A percentile compares a stretch with the other conserved stretches of the same genome.
phyloP scores from a whole-genome alignment of 2,329 filamentous ascomycete genomes.

The Cladophialophora immunda region DNA sequence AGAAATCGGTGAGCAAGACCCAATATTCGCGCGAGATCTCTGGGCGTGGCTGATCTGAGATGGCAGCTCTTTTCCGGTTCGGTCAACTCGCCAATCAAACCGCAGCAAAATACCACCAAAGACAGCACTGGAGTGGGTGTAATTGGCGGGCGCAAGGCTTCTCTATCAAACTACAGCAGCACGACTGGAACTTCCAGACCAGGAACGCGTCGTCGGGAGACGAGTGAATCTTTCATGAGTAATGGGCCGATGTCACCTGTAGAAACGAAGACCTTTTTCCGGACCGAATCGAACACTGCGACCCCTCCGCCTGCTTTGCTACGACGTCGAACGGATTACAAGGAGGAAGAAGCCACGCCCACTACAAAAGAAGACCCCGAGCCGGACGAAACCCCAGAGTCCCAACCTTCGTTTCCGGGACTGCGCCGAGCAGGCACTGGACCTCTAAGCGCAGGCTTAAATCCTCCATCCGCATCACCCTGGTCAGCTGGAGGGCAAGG shows the following conservation, averaged over 20 bases:
- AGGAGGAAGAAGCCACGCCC: constrained; percentile 54
- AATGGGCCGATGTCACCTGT: constrained; percentile 59
- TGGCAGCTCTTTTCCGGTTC: constrained; percentile 79
- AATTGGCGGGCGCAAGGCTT: constrained; percentile 75
- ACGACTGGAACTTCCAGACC: constrained; percentile 80
- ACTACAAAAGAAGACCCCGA: constrained; percentile 62
- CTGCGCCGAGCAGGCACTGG: constrained; percentile 66
- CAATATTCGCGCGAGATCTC: constrained; percentile 20
- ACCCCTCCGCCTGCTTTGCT: constrained; percentile 69
- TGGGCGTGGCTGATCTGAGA: constrained; percentile 27
- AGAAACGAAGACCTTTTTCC: constrained; percentile 55
- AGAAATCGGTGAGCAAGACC: constrained; percentile 65
- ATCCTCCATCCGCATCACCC: constrained; percentile 59
- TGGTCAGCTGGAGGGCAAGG: constrained; percentile 68
- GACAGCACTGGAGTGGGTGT: constrained; percentile 62
- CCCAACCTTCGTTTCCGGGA: constrained; percentile 59
- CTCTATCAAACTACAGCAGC: constrained; percentile 77
- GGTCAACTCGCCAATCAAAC: constrained; percentile 93
- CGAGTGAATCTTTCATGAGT: constrained; percentile 71
- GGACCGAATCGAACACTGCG: constrained; percentile 62
- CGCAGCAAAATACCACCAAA: constrained; percentile 72
- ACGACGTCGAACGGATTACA: constrained; percentile 69
- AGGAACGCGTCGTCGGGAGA: constrained; percentile 82
- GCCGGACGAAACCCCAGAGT: constrained; percentile 52
- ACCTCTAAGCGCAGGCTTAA: constrained; percentile 60